Conservation (phyloP, 2,329 filamentous ascomycete genomes). For the Hymenoscyphus albidus region DNA sequence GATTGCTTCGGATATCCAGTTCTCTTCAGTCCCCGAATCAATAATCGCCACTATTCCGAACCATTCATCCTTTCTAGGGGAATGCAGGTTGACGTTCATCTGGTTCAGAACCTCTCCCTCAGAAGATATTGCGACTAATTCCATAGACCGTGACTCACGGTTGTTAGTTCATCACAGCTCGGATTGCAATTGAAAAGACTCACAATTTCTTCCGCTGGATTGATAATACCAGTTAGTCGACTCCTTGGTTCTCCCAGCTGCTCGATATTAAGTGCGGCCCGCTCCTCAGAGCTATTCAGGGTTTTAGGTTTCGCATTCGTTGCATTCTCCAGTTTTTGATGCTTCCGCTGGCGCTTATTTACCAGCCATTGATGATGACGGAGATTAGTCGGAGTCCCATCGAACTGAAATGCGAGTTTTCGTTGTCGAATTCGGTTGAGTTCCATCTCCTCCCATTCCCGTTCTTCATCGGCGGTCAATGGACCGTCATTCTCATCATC, state of each 20-base stretch:
- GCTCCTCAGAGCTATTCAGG: too few relatives aligned
- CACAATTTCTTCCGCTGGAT: too few relatives aligned
- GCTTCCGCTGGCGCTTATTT: background rate
- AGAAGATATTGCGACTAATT: background rate
- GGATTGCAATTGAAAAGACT: too few relatives aligned
- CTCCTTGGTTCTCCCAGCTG: too few relatives aligned
- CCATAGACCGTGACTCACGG: too few relatives aligned
- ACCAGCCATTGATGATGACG: background rate
- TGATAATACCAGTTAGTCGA: too few relatives aligned
- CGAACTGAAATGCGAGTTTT: background rate
- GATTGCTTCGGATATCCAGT: background rate
- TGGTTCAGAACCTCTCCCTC: background rate
- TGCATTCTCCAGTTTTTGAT: too few relatives aligned
- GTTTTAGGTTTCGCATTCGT: too few relatives aligned
- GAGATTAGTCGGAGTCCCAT: background rate
- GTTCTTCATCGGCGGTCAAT: background rate
- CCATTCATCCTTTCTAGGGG: background rate
- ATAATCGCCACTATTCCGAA: background rate
- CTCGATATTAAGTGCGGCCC: too few relatives aligned
- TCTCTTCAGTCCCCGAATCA: background rate
- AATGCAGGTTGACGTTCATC: constrained; percentile 13
- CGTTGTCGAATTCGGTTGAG: background rate
- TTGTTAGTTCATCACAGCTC: too few relatives aligned
- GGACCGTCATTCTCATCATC: background rate
- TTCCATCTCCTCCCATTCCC: background rate